phyloP scores from a whole-genome alignment of 164 flowering plant genomes.

The Akebia trifoliata region DNA sequence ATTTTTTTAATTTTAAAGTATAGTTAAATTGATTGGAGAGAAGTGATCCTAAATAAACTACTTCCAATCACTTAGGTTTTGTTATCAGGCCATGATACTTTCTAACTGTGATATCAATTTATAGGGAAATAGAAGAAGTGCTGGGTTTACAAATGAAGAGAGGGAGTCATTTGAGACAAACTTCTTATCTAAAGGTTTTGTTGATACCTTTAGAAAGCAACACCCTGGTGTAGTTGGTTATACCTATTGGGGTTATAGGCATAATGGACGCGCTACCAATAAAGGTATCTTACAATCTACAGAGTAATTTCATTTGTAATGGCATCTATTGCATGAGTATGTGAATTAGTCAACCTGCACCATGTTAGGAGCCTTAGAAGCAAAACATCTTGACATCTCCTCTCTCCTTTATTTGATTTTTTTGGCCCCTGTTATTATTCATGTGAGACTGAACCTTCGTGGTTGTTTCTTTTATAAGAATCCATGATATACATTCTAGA shows the following conservation, averaged over 20 bases:
- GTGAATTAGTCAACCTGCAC: background rate
- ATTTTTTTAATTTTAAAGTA: too few relatives aligned
- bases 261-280: slow-evolving; percentile 65
- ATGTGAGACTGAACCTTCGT: too few relatives aligned
- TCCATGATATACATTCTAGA: background rate
- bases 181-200: slow-evolving; percentile 69
- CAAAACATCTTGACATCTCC: too few relatives aligned
- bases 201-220: slow-evolving; percentile 86
- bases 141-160: slow-evolving; percentile 95
- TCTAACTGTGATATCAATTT: background rate
- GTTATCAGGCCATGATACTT: slow-evolving; percentile 1
- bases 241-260: slow-evolving; percentile 97
- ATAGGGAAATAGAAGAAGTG: slow-evolving; percentile 91
- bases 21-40: too few relatives aligned
- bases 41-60: background rate
- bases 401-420: background rate
- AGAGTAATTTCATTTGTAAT: background rate
- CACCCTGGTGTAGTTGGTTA: slow-evolving; percentile 93
- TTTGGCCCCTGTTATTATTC: too few relatives aligned
- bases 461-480: too few relatives aligned
- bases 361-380: background rate
- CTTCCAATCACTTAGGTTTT: too few relatives aligned
- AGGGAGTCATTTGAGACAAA: slow-evolving; percentile 71
- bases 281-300: slow-evolving; percentile 45
- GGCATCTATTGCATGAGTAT: background rate